Conservation (phyloP, 164 flowering plant species). For the Magnolia officinalis region DNA sequence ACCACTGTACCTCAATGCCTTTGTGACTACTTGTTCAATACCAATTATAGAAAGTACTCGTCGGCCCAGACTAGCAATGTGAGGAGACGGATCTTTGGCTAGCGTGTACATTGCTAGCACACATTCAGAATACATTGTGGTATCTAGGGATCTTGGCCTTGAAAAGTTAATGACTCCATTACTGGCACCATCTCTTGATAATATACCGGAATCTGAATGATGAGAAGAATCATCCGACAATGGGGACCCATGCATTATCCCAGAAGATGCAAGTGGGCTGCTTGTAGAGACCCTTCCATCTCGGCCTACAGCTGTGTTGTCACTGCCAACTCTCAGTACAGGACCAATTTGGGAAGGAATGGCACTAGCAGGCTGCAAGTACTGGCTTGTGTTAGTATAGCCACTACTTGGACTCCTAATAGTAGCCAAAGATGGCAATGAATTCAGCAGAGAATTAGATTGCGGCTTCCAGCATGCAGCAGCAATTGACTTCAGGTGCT, state of each 20-base stretch:
- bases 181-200: constrained; percentile 48
- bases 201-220: constrained; percentile 80
- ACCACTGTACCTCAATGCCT: constrained; percentile 37
- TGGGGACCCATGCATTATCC: constrained; percentile 95
- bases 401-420: constrained; percentile 49
- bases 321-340: constrained; percentile 61
- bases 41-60: constrained; percentile 82
- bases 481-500: constrained; percentile 80
- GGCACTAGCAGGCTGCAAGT: constrained; percentile 42
- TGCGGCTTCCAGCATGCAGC: constrained; percentile 85
- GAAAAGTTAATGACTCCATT: constrained; percentile 59
- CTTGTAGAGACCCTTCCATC: constrained; percentile 79
- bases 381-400: constrained; percentile 42
- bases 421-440: constrained; percentile 66
- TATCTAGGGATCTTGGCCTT: constrained; percentile 58
- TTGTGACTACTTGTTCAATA: constrained; percentile 79
- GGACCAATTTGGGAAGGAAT: constrained; percentile 71
- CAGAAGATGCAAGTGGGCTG: constrained; percentile 77
- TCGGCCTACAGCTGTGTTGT: constrained; percentile 38
- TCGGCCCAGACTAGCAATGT: constrained; percentile 74
- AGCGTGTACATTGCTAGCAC: constrained; percentile 73
- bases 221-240: constrained; percentile 91
- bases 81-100: constrained; percentile 95
- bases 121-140: constrained; percentile 70
- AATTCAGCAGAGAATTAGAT: constrained; percentile 53